phyloP scores from a whole-genome alignment of 2,329 filamentous ascomycete species.

The Botrytis cinerea region DNA sequence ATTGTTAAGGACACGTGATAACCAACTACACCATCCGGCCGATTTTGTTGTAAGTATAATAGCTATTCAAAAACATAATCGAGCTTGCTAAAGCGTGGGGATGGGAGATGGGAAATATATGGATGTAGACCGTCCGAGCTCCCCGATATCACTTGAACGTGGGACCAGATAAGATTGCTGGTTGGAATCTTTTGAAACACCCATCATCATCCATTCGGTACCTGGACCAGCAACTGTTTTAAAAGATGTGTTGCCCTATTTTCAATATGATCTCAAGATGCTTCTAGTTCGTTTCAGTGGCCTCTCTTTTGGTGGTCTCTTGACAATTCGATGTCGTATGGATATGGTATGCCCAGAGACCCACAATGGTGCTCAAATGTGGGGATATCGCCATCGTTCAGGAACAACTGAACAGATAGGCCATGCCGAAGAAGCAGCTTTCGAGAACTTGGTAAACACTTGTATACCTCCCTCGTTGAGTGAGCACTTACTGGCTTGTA shows the following conservation, averaged over 20 bases:
- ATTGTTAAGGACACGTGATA: conserved; percentile 23
- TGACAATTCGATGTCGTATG: not conserved
- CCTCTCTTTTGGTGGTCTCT: not conserved
- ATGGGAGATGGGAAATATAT: not conserved
- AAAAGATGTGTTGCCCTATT: not conserved
- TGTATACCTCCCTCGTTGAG: not conserved
- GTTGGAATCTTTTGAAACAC: not conserved
- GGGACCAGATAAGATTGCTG: not conserved
- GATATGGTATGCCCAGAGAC: not conserved
- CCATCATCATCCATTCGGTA: not conserved
- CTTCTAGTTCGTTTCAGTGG: not conserved
- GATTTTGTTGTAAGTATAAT: accelerated
- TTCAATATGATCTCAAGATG: not conserved
- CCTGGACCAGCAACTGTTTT: no score
- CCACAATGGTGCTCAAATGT: not conserved
- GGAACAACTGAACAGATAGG: conserved; percentile 11
- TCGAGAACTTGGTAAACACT: not conserved
- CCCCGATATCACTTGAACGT: not conserved
- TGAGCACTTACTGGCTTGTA: not conserved
- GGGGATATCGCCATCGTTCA: conserved; percentile 14
- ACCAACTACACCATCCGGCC: conserved; percentile 23
- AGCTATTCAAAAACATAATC: not conserved
- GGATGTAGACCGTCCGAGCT: not conserved
- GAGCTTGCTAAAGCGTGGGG: not conserved
- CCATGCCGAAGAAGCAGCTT: not conserved